Evolutionary conservation across 2,329 filamentous ascomycete genomes (phyloP), one percentile per base, ranked within the genome.

Genomic region (Dothiorella sarmentorum): DNA sequence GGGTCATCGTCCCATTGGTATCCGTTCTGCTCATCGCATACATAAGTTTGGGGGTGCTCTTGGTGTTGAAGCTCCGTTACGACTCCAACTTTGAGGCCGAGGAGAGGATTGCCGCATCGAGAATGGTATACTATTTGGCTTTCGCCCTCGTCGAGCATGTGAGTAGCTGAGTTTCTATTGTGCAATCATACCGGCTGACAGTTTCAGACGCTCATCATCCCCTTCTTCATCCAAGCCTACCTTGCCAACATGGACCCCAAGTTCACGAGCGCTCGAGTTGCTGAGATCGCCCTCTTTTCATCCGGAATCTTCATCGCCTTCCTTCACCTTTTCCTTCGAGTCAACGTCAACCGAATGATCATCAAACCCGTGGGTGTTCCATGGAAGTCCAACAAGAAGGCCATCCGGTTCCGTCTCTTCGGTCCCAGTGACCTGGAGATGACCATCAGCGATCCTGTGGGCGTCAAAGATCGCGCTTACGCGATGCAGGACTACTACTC

Each of bases 51-150:
- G 77, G 77, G n/a, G 66, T 79, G 11, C 70, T 80, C 24, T 80
- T 88, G 51, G 86, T 83, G 66, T 68, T 81, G 37, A 82, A 81
- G 61, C 73, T 90, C 22, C 80, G 80, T 63, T 78, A 78, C 31
- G 80, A 78, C 60, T 73, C 78, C 13, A 75, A 77, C 15, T 78
- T 88, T 52, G 83, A 85, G 37, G 75, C 79, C 18, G 76, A 80
- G 15, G 84, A 89, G 69, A 77, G 86, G 45, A 79, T 85, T 59
- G 78, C 83, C 31, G 86, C 86, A 3, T 88, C 86, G 6, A 79
- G 84, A 61, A 88, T 89, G 84, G 82, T 87, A 10, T 89, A 87
- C 68, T 89, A 86, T 67, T 75, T 88, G 62, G 70, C 79, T 1
- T 69, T 87, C 55, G 83, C 79, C 15, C 73, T 84, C 57, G 70